Conservation (phyloP, 2,329 filamentous ascomycete genomes). For the Aaosphaeria pasadenensis region DNA sequence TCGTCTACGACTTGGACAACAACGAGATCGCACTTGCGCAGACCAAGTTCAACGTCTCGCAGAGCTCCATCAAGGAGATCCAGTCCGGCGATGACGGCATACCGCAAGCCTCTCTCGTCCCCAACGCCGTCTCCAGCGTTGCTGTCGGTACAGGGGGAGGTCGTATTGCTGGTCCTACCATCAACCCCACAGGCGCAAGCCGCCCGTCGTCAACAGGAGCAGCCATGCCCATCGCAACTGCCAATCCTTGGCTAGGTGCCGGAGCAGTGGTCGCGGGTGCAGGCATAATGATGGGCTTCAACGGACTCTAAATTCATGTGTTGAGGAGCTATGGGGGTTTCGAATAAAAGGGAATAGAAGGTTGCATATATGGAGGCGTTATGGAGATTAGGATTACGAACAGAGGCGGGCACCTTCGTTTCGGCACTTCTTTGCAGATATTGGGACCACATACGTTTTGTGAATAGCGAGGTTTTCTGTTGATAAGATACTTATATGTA, state of each 20-base stretch:
- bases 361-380: not conserved
- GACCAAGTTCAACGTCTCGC: slow-evolving; percentile 58
- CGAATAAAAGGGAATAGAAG: not conserved
- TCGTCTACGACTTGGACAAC: slow-evolving; percentile 60
- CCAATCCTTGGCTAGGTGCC: slow-evolving; percentile 24
- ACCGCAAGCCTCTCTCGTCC: slow-evolving; percentile 52
- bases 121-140: slow-evolving; percentile 49
- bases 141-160: slow-evolving; percentile 44
- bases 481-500: no score
- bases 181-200: slow-evolving; percentile 12
- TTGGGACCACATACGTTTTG: no score
- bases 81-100: slow-evolving; percentile 47
- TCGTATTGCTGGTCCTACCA: slow-evolving; percentile 31
- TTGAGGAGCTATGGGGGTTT: not conserved
- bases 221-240: slow-evolving; percentile 19
- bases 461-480: no score
- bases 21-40: slow-evolving; percentile 61
- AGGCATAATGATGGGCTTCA: slow-evolving; percentile 29
- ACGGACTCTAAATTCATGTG: slow-evolving; percentile 20
- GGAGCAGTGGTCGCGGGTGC: slow-evolving; percentile 29
- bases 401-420: no score
- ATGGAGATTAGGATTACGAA: not conserved
- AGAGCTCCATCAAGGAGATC: slow-evolving; percentile 53
- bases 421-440: no score
- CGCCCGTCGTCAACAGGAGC: slow-evolving; percentile 12